Base-by-base conservation (phyloP, 495 filamentous ascomycete genomes). In the Clavariopsis aquatica region DNA sequence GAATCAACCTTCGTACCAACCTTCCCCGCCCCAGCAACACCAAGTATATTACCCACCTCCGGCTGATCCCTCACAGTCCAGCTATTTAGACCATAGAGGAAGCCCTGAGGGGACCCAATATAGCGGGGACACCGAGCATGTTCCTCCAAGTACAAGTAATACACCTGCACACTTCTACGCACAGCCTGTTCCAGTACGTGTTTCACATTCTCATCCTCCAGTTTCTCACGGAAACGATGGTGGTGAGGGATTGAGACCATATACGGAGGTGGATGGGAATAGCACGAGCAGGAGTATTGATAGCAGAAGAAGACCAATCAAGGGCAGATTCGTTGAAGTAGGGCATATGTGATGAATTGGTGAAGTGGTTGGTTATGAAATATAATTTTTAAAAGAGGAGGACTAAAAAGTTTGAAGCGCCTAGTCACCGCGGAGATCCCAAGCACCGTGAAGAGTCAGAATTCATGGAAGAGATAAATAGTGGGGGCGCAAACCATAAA, bases 81-180 rank as follows among this genome's bases (percentile, higher is more conserved):
- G 19, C 15, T 47, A 31, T 22, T 45, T 38, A 28, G 60, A 63
- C 49, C 46, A 52, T 2, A 52, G 31, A 26, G 20, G 60, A 10
- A 64, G 54, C 22, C 55, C 60, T 5, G 57, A 62, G 1, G 69
- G 52, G 31, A 70, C 62, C 24, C 62, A 65, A 34, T 65, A 66
- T 26, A 65, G 56, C 56, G 61, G 52, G 9, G 51, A 59, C 8
- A 63, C 54, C 8, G 57, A 51, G 29, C 2, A 49, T 27, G 6
- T 49, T 10, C 24, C 58, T n/a, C 54, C 58, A 17, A 65, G 57
- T 29, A 61, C 58, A 34, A 61, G 47, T 3, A 64, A 56, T 36
- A 71, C 69, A 26, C 69, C 69, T 0, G 69, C 69, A 38, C 69
- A 71, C 15, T 71, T 71, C 49, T 71, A 71, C 46, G 64, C 60